Base-by-base conservation (phyloP, 140 eudicot species). In the Stevia rebaudiana region DNA sequence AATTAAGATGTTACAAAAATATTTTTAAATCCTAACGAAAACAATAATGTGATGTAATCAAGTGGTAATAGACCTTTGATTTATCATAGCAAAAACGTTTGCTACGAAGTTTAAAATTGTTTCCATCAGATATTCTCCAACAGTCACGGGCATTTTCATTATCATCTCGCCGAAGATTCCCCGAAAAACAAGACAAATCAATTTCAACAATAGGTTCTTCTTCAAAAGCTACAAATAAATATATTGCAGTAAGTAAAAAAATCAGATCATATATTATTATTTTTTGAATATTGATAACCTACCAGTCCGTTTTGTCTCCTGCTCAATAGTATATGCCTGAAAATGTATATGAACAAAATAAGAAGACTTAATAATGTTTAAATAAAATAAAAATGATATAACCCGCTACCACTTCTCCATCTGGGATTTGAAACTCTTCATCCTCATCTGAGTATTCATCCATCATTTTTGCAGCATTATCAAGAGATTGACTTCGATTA, bases 401-500 rank as follows among this genome's bases (percentile, higher is more conserved):
- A 30, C 66, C 37, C 7, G 6, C 42, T 61, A 46, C 44, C 37
- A 92, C 96, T 88, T 92, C 96, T 43, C 85, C 94, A 33, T 87
- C 98, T 23, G 87, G 79, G 39, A 66, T 76, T 61, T 77, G 98
- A 31, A 76, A 23, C 49, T 92, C 98, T 74, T 88, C 98, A 53
- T 92, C 98, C 56, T 92, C 98, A 61, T 92, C 98, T 11, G 98
- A 92, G 75, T 81, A 76, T 42, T 92, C 98, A 83, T 92, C 98
- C 95, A 92, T 74, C 82, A 85, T 61, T 18, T 72, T 79, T 72
- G 82, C 84, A 73, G 78, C 88, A 71, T 80, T 88, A 74, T 92
- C 96, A 23, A 86, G 81, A 57, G 94, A 91, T 22, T 79, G 75
- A 68, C 77, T 82, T 61, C 90, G 81, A 37, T 74, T 69, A 74